Evolutionary conservation across 116 monocot species (phyloP).

Genomic region (Trichopus zeylanicus): DNA sequence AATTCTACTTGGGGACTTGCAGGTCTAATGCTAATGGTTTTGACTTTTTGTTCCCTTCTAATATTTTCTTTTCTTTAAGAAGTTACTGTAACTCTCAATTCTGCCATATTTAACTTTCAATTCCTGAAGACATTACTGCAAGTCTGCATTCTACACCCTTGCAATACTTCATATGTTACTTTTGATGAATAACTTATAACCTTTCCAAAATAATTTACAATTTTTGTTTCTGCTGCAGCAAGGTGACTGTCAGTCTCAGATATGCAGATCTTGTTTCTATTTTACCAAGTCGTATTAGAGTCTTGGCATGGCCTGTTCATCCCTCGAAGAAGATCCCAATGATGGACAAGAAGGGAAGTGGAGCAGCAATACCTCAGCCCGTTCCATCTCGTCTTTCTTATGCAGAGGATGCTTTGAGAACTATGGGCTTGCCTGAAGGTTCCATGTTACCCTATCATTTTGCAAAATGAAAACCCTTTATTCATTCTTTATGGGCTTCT

Average conservation of each 20-base stretch:
- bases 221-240: slow-evolving; percentile 43
- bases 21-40: no score
- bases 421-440: slow-evolving; percentile 88
- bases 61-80: no score
- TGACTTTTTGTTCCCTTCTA: no score
- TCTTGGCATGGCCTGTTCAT: slow-evolving; percentile 79
- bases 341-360: slow-evolving; percentile 23
- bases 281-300: slow-evolving; percentile 71
- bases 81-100: no score
- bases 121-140: no score
- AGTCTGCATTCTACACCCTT: no score
- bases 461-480: neutral
- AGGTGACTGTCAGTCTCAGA: slow-evolving; percentile 85
- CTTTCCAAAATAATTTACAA: neutral
- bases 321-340: slow-evolving; percentile 43
- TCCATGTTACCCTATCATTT: neutral
- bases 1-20: no score
- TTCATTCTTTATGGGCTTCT: neutral
- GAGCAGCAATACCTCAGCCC: slow-evolving; percentile 25
- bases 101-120: no score
- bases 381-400: slow-evolving; percentile 74
- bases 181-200: no score
- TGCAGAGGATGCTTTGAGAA: slow-evolving; percentile 82
- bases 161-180: no score
- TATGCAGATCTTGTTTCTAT: slow-evolving; percentile 68